Base-by-base conservation (phyloP, 192 early-diverging fungal species). In the Coemansia sp. region DNA sequence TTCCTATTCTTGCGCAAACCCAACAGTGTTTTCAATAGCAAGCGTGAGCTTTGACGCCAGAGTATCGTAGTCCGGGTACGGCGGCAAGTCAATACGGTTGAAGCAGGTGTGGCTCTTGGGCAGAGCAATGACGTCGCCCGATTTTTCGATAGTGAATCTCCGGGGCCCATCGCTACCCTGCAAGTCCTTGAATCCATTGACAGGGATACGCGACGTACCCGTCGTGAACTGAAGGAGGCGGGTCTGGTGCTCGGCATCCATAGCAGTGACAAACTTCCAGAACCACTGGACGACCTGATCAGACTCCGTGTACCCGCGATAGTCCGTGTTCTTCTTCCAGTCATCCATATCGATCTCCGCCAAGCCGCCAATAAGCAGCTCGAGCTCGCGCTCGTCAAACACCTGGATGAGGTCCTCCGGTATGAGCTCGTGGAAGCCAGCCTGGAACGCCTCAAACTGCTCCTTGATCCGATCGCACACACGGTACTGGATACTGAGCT, bases 241-340 rank as follows among this genome's bases (percentile, higher is more conserved):
- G 11, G 93, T 89, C 75, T 93, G 92, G 89, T 95, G 95, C 83
- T 99, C 96, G 20, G 86, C 83, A 66, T 99, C 96, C 91, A 90
- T 94, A 34, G 83, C 83, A 21, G 82, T 63, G 33, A 98, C 88
- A 69, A 90, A 94, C 86, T 93, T 89, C 96, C 96, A 98, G 88
- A 98, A 98, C 91, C 91, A 94, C 76, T 92, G 90, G 62, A 97
- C 87, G 7, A 94, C 91, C 68, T 95, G 92, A 79, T 99, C 96
- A 25, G 91, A 89, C 75, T 99, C 95, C n/a, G 91, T 93, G 85
- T 95, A 99, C 18, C 95, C 95, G 63, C 96, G 80, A 68, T 99
- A 99, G 73, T 99, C 95, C 1, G 95, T 99, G 69, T 97, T 86
- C 83, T 97, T 99, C 86, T 94, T 95, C 96, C 96, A 99, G 82